phyloP scores from a whole-genome alignment of 495 filamentous ascomycete species.

The Aspergillus incahuasiensis region DNA sequence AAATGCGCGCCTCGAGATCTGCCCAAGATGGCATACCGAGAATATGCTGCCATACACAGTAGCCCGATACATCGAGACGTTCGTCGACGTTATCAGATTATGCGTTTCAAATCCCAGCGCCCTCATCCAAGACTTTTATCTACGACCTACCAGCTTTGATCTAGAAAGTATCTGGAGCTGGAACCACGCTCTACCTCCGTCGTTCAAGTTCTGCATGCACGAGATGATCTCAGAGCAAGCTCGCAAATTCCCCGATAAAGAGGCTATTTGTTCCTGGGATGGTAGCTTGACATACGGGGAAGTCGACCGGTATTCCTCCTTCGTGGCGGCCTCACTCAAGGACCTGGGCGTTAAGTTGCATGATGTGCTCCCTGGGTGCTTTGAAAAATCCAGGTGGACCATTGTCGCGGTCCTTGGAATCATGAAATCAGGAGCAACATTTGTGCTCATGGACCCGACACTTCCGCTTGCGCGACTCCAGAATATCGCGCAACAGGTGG shows the following conservation, averaged over 20 bases:
- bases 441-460: conserved; percentile 36
- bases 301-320: conserved; percentile 34
- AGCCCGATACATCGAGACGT: conserved; percentile 24
- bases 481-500: conserved; percentile 33
- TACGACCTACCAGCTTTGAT: conserved; percentile 26
- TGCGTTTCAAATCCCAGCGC: conserved; percentile 21
- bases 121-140: conserved; percentile 21
- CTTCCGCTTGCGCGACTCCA: conserved; percentile 36
- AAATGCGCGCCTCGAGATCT: conserved; percentile 21
- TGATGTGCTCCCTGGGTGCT: conserved; percentile 40
- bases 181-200: conserved; percentile 30
- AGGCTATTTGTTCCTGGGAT: conserved; percentile 46
- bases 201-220: conserved; percentile 41
- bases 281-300: conserved; percentile 42
- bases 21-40: conserved; percentile 23
- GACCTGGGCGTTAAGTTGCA: conserved; percentile 27
- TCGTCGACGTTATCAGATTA: conserved; percentile 28
- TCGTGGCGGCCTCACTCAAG: conserved; percentile 24
- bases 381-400: conserved; percentile 47
- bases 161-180: conserved; percentile 30
- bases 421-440: conserved; percentile 39
- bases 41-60: conserved; percentile 34
- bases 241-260: conserved; percentile 26
- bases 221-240: conserved; percentile 39
- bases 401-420: conserved; percentile 40